Evolutionary conservation across 129 eudicot genomes (phyloP).

Genomic region (Erigeron canadensis): DNA sequence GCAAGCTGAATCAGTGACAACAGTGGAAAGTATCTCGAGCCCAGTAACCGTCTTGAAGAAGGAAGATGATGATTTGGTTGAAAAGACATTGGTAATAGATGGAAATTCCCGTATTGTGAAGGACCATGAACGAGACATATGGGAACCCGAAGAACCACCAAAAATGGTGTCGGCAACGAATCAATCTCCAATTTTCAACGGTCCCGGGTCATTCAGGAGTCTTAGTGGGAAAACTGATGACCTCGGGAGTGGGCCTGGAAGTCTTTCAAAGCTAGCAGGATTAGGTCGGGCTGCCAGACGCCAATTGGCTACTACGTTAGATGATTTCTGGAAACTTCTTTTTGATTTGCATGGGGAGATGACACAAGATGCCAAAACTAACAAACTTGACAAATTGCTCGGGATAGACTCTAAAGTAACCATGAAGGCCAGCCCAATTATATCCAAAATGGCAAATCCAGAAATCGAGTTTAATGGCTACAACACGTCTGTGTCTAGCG

Average conservation of each 20-base stretch:
- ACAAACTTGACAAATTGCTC: conserved; percentile 65
- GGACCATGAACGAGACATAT: conserved; percentile 40
- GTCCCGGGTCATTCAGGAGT: conserved; percentile 72
- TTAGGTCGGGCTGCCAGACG: conserved; percentile 94
- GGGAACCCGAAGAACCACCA: conserved; percentile 53
- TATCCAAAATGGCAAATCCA: conserved; percentile 34
- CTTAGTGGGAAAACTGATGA: conserved; percentile 77
- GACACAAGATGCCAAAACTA: conserved; percentile 66
- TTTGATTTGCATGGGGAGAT: conserved; percentile 86
- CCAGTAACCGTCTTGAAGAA: conserved; percentile 22
- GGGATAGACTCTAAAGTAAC: conserved; percentile 56
- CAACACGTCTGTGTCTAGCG: conserved; percentile 25
- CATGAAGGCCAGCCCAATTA: conserved; percentile 38
- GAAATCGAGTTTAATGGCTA: conserved; percentile 23
- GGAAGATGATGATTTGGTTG: conserved; percentile 45
- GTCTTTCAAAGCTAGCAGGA: conserved; percentile 85
- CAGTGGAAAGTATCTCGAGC: conserved; percentile 19
- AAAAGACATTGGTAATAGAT: conserved; percentile 52
- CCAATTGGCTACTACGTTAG: conserved; percentile 66
- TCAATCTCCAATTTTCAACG: conserved; percentile 56
- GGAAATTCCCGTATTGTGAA: conserved; percentile 42
- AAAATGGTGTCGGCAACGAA: conserved; percentile 39
- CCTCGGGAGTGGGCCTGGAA: conserved; percentile 67
- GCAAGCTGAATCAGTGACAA: conserved; percentile 29
- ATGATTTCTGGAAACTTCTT: conserved; percentile 93